Conservation (phyloP, 371 early-diverging fungal species). For the Smittium mucronatum region DNA sequence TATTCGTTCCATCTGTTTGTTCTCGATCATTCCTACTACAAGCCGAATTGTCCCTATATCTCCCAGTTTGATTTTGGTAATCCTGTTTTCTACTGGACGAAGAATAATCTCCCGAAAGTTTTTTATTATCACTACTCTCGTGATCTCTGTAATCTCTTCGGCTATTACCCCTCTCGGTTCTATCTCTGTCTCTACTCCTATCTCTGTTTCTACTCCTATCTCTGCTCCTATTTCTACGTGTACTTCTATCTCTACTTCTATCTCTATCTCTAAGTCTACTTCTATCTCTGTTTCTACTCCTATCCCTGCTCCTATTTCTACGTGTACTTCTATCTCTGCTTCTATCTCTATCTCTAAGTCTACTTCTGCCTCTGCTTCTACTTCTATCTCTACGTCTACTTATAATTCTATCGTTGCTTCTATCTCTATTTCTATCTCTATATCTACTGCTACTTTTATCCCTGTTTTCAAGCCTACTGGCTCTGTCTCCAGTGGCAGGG, state of each 20-base stretch:
- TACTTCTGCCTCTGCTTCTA: not conserved
- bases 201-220: slow-evolving; percentile 5
- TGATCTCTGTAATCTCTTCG: not conserved
- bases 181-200: not conserved
- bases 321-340: not conserved
- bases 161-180: not conserved
- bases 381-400: not conserved
- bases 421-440: slow-evolving; percentile 1
- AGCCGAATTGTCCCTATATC: no score
- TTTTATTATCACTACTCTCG: slow-evolving; percentile 1
- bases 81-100: no score
- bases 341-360: not conserved
- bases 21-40: not conserved
- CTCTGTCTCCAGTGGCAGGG: no score
- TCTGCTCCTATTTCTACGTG: not conserved
- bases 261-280: not conserved
- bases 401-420: not conserved
- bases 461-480: not conserved
- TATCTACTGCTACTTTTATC: not conserved
- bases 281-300: not conserved
- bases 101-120: no score
- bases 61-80: no score
- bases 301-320: not conserved
- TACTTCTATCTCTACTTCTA: not conserved
- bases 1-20: not conserved